Percentiles rank a stretch among this genome's conserved stretches.
These are phyloP conservation scores for Aspergillus sp. DNA, from an alignment of 2,329 filamentous ascomycete species.

Conservation along the genomic window DNA sequence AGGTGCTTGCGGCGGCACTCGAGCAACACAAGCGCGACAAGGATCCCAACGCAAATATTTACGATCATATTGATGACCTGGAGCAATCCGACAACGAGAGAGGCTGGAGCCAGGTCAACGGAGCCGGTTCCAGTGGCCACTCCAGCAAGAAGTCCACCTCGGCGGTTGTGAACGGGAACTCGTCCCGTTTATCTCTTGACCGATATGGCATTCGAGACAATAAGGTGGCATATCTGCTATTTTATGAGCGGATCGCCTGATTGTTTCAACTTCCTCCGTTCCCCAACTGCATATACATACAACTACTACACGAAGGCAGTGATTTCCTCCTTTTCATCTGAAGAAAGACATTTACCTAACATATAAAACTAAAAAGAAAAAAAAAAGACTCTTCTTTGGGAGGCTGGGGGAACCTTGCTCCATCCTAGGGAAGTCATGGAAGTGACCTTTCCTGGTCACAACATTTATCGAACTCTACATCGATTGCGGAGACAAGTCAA, in stretches of 20 bases:
- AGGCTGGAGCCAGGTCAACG: conserved; percentile 83
- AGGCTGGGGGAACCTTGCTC: too few species aligned
- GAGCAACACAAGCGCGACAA: conserved; percentile 62
- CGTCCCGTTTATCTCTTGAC: conserved; percentile 55
- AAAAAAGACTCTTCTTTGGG: not conserved
- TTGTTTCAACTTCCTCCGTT: not conserved
- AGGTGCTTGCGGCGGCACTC: conserved; percentile 63
- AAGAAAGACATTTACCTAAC: not conserved
- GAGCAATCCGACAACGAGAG: conserved; percentile 64
- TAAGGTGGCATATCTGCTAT: conserved; percentile 94
- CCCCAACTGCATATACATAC: not conserved
- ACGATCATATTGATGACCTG: conserved; percentile 63
- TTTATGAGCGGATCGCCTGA: conserved; percentile 74
- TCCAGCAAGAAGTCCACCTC: conserved; percentile 69
- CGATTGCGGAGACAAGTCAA: not conserved
- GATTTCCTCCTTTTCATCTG: not conserved
- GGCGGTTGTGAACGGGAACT: conserved; percentile 61
- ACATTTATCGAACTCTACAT: not conserved
- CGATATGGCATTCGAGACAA: conserved; percentile 75
- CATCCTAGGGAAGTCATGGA: too few species aligned
- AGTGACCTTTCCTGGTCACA: not conserved
- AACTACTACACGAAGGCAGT: not conserved
- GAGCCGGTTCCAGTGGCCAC: conserved; percentile 44
- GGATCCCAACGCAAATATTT: conserved; percentile 65
- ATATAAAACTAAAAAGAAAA: not conserved